Evolutionary conservation across 2,329 filamentous ascomycete species (phyloP).

Genomic region (Didymella sp.): DNA sequence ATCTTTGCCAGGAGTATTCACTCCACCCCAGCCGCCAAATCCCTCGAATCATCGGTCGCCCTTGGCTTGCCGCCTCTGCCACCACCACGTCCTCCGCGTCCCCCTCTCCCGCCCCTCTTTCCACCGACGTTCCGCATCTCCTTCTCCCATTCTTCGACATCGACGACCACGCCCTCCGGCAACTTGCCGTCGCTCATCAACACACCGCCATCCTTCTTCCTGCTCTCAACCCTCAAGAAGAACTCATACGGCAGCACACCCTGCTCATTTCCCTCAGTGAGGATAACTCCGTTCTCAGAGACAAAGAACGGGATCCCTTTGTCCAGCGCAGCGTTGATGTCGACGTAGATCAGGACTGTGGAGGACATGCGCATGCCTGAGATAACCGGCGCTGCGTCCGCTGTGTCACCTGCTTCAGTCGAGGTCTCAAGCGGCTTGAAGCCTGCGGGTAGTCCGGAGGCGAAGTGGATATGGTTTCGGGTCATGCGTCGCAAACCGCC

Average conservation of each 20-base stretch:
- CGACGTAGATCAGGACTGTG: conserved; percentile 74
- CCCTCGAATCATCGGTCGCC: conserved; percentile 33
- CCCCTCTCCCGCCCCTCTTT: conserved; percentile 33
- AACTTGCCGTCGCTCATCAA: conserved; percentile 75
- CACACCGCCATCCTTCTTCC: conserved; percentile 65
- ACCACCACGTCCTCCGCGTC: conserved; percentile 28
- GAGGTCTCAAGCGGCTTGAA: conserved; percentile 39
- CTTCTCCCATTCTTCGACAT: conserved; percentile 48
- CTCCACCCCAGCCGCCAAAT: conserved; percentile 28
- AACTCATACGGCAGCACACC: conserved; percentile 54
- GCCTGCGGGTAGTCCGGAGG: conserved; percentile 69
- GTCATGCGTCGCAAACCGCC: conserved; percentile 84
- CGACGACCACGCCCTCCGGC: conserved; percentile 47
- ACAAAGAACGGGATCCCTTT: conserved; percentile 74
- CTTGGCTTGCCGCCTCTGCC: conserved; percentile 29
- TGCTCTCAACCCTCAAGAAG: conserved; percentile 74
- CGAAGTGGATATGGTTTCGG: conserved; percentile 89
- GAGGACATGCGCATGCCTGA: conserved; percentile 76
- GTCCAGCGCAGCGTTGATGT: conserved; percentile 69
- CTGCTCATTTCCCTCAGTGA: conserved; percentile 58
- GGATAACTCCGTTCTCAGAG: conserved; percentile 58
- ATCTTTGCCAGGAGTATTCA: not conserved
- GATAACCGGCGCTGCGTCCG: conserved; percentile 62
- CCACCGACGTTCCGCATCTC: conserved; percentile 33
- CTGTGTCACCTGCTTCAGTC: conserved; percentile 28